Evolutionary conservation across 2,329 filamentous ascomycete genomes (phyloP), one percentile per base, ranked within the genome.

Genomic region (Corynespora cassiicola): DNA sequence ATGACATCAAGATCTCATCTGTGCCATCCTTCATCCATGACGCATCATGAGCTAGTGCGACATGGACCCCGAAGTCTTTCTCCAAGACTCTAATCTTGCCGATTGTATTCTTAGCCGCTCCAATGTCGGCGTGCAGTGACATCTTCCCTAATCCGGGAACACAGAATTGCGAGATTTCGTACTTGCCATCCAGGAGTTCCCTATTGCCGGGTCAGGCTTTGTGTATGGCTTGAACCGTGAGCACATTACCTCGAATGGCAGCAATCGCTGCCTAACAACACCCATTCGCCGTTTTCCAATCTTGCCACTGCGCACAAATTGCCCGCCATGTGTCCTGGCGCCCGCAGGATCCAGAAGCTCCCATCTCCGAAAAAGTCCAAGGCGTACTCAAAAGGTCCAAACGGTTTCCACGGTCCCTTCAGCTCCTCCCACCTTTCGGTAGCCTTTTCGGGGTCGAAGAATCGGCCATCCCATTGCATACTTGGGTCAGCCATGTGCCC

Each of bases 311-410:
- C 63, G 27, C 59, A 57, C 21, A 79, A 48, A 58, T 72, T 68
- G 10, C 69, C 58, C 28, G 65, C 51, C 59, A 68, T 63, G 49
- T 63, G 68, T 15, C 66, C 66, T 2, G 65, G 66, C 10, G 64
- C 65, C 15, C 68, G 61, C 7, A 70, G 58, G 6, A 69, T 36
- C 66, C 63, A 68, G 27, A 70, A 67, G 32, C 64, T 60, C 33
- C 70, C 55, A 58, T 75, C 61, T 36, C 63, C 63, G 27, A 70
- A 70, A 26, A 57, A 66, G 30, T 70, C 61, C 39, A 65, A 35
- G 8, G 66, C 65, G 25, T 53, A 55, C 10, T 67, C 55, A 30
- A 69, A 70, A 0, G 64, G 58, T 2, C 65, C 66, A 37, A 69
- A 65, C 1, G 50, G 36, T 14, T 47, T 37, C 66, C 65, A 70